Evolutionary conservation across 495 filamentous ascomycete species (phyloP), one percentile per base, ranked within the genome.

Genomic region (Hypoxylon intermedium): DNA sequence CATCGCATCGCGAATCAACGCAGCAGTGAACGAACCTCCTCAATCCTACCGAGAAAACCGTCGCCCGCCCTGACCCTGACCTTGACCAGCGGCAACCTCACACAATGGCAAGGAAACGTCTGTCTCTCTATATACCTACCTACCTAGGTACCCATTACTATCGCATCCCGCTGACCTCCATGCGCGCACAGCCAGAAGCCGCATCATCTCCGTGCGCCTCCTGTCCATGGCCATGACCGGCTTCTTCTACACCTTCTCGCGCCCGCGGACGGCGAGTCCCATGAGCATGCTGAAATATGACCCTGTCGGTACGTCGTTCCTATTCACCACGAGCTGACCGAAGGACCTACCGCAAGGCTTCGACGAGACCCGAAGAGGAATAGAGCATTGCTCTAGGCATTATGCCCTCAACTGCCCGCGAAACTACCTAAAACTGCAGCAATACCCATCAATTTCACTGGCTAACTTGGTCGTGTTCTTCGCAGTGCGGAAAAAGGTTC

Each of bases 281-380:
- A 83, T 98, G 74, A 93, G 89, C 77, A 96, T 98, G 92, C 81
- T 98, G 62, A 99, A 99, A 79, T 98, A 99, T 74, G 95, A 99
- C 77, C 95, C 95, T 54, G 90, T 99, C 67, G 90, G 96, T 89
- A 90, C 75, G 91, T 79, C 34, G 15, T 23, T 18, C 1, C 40
- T 40, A 21, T 9, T 19, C 9, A 12, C 23, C n/a, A n/a, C 11
- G 9, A 13, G 19, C 33, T 36, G 6, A 13, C 1, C n/a, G 12
- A n/a, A 13, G n/a, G 33, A 36, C 11, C 12, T n/a, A n/a, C n/a
- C n/a, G n/a, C n/a, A n/a, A n/a, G n/a, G n/a, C n/a, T n/a, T n/a
- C n/a, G n/a, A 15, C 15, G 33, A 4, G 11, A 15, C n/a, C n/a
- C 6, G 12, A n/a, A 13, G 11, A n/a, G 12, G 33, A 36, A n/a